phyloP scores from a whole-genome alignment of 805 yeast genomes.

The Starmerella geochares region DNA sequence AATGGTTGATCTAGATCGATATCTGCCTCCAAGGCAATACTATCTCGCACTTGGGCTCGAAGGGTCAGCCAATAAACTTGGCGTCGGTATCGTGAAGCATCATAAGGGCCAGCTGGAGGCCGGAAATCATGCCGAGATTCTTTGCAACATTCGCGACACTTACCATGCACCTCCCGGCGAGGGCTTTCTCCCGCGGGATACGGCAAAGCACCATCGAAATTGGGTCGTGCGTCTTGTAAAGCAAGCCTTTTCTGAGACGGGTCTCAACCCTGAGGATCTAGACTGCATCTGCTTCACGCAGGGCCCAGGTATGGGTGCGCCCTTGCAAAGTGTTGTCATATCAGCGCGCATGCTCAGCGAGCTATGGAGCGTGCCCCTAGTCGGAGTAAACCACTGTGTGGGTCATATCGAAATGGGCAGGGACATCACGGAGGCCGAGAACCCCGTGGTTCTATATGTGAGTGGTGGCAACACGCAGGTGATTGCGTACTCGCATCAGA shows the following conservation, averaged over 20 bases:
- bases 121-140: conserved; percentile 57
- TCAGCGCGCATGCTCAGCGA: conserved; percentile 81
- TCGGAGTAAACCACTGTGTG: conserved; percentile 94
- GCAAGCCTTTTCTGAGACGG: conserved; percentile 54
- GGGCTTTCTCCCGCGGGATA: conserved; percentile 92
- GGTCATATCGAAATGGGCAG: conserved; percentile 99
- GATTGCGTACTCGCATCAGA: conserved; percentile 86
- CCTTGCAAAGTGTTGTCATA: conserved; percentile 81
- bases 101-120: conserved; percentile 46
- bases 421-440: conserved; percentile 94
- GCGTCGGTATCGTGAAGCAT: conserved; percentile 85
- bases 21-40: conserved; percentile 36
- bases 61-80: conserved; percentile 94
- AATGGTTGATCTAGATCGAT: conserved; percentile 41
- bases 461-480: conserved; percentile 99
- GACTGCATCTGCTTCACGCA: conserved; percentile 78
- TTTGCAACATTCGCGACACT: conserved; percentile 90
- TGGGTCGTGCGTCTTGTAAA: conserved; percentile 80
- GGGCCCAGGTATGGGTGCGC: conserved; percentile 99
- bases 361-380: conserved; percentile 71
- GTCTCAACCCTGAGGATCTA: conserved; percentile 34
- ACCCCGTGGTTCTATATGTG: conserved; percentile 93
- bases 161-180: conserved; percentile 96
- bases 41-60: conserved; percentile 77
- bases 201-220: conserved; percentile 91